Base-by-base conservation (phyloP, 2,329 filamentous ascomycete species). In the Phaeophleospora eucalypticola region DNA sequence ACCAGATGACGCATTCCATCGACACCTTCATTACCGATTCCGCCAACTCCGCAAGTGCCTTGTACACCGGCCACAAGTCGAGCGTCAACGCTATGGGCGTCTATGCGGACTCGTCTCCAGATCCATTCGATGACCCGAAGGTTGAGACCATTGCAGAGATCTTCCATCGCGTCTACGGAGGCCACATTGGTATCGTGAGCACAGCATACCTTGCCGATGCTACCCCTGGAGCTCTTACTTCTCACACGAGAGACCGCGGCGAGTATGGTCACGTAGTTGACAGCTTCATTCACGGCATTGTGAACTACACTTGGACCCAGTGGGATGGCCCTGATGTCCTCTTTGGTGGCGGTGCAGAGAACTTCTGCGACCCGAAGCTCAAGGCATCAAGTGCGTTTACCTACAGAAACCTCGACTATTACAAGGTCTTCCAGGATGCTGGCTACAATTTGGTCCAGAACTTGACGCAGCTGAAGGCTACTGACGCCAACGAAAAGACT, bases 1-100 rank as follows among this genome's bases (percentile, higher is more conserved):
- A 94, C 66, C 87, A 91, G 70, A 91, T 93, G 78, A 90, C 87
- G 9, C 87, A 91, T 69, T 90, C 86, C 1, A 81, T 93, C 62
- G 87, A 91, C 18, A 41, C 70, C 41, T 91, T 87, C 75, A 91
- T 93, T 64, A 93, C 87, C 32, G 87, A 93, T 67, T 88, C 84
- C 51, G 88, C 88, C 68, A 93, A 93, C 71, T 89, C 84, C 4
- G 87, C 87, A 3, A 87, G 84, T 36, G 86, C 87, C 14, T 74
- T 93, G 15, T 93, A 91, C 71, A 82, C 80, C 18, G 88, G 88
- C 36, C 87, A 93, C 73, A 93, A 93, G 76, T 85, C 81, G 61
- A 86, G 82, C 0, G 87, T 91, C 56, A 90, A 93, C 61, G 85
- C 86, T 20, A 79, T 93, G 68, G 86, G 84, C 67, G 84, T 91